These are phyloP conservation scores for Helenozyma baotianmanensis DNA, from an alignment of 805 yeast species.

Conservation along the genomic window DNA sequence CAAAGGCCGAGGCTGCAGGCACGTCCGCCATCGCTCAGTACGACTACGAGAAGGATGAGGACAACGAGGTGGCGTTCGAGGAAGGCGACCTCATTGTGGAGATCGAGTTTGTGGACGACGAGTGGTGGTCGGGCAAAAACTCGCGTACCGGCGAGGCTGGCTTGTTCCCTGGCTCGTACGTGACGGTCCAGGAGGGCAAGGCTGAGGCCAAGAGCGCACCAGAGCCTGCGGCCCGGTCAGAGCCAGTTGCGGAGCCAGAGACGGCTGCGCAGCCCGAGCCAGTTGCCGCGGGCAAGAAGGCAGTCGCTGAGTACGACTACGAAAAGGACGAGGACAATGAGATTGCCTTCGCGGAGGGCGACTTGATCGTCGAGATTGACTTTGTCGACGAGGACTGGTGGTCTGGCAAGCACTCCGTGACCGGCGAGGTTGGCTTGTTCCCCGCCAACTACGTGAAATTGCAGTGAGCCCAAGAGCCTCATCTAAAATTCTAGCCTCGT, in stretches of 20 bases:
- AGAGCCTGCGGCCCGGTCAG: slow-evolving; percentile 12
- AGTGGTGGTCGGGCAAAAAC: slow-evolving; percentile 59
- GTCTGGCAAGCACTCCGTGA: slow-evolving; percentile 66
- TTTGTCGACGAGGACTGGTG: slow-evolving; percentile 97
- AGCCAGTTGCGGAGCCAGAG: slow-evolving; percentile 10
- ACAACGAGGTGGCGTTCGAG: slow-evolving; percentile 61
- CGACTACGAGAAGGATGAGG: slow-evolving; percentile 72
- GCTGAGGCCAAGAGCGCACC: slow-evolving; percentile 6
- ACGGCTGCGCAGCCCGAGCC: slow-evolving; percentile 14
- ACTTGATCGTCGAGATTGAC: slow-evolving; percentile 73
- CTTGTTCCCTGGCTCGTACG: slow-evolving; percentile 55
- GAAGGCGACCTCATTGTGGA: slow-evolving; percentile 67
- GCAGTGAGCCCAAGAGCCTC: slow-evolving; percentile 5
- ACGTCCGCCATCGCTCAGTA: slow-evolving; percentile 72
- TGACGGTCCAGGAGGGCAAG: slow-evolving; percentile 28
- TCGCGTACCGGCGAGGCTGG: slow-evolving; percentile 44
- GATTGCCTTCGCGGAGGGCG: slow-evolving; percentile 79
- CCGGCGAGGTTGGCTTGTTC: slow-evolving; percentile 80
- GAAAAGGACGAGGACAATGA: slow-evolving; percentile 94
- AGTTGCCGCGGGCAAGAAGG: slow-evolving; percentile 30
- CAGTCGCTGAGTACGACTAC: slow-evolving; percentile 71
- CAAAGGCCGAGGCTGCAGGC: slow-evolving; percentile 15
- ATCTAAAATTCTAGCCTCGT: too few species aligned
- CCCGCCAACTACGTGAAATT: slow-evolving; percentile 80
- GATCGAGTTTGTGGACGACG: slow-evolving; percentile 67